Conservation (phyloP, 2,329 filamentous ascomycete genomes). For the Xylaria sp. region DNA sequence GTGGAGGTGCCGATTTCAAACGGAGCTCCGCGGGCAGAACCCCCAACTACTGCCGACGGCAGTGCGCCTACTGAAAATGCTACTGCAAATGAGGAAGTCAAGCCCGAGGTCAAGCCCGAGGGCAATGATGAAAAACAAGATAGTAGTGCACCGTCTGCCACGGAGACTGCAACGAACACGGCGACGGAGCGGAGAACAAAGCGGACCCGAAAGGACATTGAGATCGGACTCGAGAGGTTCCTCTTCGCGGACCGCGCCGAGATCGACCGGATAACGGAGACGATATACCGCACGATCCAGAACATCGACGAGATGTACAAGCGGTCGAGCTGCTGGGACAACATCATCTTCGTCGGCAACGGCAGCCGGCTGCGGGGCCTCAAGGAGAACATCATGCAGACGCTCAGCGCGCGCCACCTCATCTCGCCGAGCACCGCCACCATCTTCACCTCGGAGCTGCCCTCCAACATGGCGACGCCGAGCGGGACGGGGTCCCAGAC, state of each 20-base stretch:
- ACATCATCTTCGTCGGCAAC: conserved; percentile 87
- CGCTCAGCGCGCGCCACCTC: conserved; percentile 79
- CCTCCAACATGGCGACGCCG: conserved; percentile 90
- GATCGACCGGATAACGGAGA: conserved; percentile 80
- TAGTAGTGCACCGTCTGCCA: conserved; percentile 29
- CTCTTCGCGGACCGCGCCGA: conserved; percentile 69
- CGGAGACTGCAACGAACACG: conserved; percentile 35
- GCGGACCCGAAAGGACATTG: conserved; percentile 67
- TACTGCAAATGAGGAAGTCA: conserved; percentile 21
- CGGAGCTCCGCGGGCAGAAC: conserved; percentile 23
- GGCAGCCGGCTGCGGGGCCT: conserved; percentile 76
- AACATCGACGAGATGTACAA: conserved; percentile 83
- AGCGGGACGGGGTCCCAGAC: conserved; percentile 90
- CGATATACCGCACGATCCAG: conserved; percentile 82
- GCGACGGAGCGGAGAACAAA: conserved; percentile 52
- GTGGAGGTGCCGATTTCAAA: conserved; percentile 42
- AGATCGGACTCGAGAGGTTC: conserved; percentile 78
- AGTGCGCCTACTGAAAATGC: conserved; percentile 26
- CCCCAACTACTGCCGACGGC: conserved; percentile 16
- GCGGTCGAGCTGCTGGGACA: conserved; percentile 88
- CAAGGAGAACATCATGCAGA: conserved; percentile 83
- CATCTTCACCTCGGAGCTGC: conserved; percentile 96
- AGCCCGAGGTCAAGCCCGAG: conserved; percentile 24
- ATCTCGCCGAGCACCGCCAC: conserved; percentile 91
- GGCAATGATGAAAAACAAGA: conserved; percentile 20